phyloP scores from a whole-genome alignment of 768 basidiomycete genomes.

The Hirschioporus abietinus region DNA sequence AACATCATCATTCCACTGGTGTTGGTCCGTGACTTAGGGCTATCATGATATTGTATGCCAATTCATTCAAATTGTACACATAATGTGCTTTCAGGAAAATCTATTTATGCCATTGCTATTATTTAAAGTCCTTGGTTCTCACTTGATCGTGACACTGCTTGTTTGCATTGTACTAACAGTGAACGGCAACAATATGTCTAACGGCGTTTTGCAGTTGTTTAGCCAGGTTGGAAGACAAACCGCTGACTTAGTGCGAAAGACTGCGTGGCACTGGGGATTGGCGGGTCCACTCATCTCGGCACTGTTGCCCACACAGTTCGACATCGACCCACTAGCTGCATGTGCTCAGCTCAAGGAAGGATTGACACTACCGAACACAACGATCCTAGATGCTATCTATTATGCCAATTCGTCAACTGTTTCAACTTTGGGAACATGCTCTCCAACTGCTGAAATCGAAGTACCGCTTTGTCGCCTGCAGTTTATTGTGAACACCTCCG shows the following conservation, averaged over 20 bases:
- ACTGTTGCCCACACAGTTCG: not conserved
- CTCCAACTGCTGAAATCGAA: not conserved
- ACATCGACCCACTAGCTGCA: not conserved
- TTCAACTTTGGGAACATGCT: not conserved
- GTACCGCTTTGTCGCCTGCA: not conserved
- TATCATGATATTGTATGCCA: no score
- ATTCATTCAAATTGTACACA: no score
- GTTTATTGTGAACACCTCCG: not conserved
- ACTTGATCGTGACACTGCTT: no score
- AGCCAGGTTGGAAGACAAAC: not conserved
- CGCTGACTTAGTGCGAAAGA: not conserved
- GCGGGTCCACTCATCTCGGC: not conserved
- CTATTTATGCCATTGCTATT: no score
- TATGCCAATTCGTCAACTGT: not conserved
- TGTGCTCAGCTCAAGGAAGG: not conserved
- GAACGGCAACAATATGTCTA: not conserved
- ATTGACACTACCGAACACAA: not conserved
- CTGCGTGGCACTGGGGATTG: not conserved
- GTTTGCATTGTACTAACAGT: not conserved
- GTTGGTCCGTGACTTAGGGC: no score
- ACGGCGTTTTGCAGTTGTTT: not conserved
- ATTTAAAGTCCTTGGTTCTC: no score
- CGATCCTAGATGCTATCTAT: not conserved
- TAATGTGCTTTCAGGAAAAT: no score
- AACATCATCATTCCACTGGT: not conserved